Percentiles rank a stretch among this genome's conserved stretches.
These are phyloP conservation scores for Sporothrix protearum DNA, from an alignment of 2,329 filamentous ascomycete genomes.

Conservation along the genomic window DNA sequence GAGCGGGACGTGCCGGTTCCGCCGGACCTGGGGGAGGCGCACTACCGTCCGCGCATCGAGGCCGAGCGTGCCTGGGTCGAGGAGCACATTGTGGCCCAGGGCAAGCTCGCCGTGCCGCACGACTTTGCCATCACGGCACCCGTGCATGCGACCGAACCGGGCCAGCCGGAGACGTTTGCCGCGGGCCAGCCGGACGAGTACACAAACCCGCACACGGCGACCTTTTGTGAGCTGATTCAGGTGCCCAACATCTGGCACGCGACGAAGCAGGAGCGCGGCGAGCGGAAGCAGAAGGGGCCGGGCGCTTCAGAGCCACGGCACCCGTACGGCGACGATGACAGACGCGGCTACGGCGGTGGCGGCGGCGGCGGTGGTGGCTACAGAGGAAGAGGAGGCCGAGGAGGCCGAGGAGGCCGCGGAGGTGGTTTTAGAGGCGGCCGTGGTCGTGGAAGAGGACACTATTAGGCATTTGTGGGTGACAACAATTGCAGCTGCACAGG, in stretches of 20 bases:
- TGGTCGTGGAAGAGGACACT: slow-evolving; percentile 29
- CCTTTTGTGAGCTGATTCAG: slow-evolving; percentile 73
- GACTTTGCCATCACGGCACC: slow-evolving; percentile 78
- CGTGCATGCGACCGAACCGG: slow-evolving; percentile 51
- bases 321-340: slow-evolving; percentile 33
- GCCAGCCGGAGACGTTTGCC: slow-evolving; percentile 45
- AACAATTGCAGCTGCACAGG: too few species aligned
- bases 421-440: slow-evolving; percentile 35
- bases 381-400: slow-evolving; percentile 35
- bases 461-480: not conserved
- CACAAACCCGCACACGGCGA: slow-evolving; percentile 78
- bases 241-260: slow-evolving; percentile 74
- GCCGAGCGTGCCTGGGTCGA: slow-evolving; percentile 75
- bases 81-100: slow-evolving; percentile 62
- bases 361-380: slow-evolving; percentile 40
- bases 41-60: slow-evolving; percentile 66
- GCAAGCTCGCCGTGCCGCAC: slow-evolving; percentile 65
- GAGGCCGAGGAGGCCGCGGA: slow-evolving; percentile 34
- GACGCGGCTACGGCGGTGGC: slow-evolving; percentile 36
- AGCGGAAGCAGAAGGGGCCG: slow-evolving; percentile 57
- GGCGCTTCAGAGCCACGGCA: slow-evolving; percentile 38
- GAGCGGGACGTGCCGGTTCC: slow-evolving; percentile 52
- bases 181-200: slow-evolving; percentile 72
- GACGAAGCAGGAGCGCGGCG: slow-evolving; percentile 64
- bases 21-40: slow-evolving; percentile 62